phyloP scores from a whole-genome alignment of 805 yeast genomes.

The Candida pini region DNA sequence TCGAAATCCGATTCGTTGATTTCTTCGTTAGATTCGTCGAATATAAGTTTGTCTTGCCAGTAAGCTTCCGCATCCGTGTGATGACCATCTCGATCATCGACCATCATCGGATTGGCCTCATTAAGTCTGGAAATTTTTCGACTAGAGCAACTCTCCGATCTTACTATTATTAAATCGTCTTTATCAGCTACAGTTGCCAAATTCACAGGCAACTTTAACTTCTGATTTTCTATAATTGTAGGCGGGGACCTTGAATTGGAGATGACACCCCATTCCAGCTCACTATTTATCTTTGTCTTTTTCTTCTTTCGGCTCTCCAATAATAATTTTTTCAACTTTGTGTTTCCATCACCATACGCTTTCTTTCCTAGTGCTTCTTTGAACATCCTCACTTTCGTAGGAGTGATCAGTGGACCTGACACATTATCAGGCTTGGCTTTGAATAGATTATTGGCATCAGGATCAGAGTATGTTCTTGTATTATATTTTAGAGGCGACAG shows the following conservation, averaged over 20 bases:
- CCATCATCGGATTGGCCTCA: too few relatives aligned
- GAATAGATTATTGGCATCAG: constrained; percentile 6
- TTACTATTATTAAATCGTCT: too few relatives aligned
- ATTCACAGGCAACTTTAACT: too few relatives aligned
- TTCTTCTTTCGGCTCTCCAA: constrained; percentile 11
- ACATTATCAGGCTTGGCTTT: constrained; percentile 10
- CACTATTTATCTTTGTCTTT: background rate
- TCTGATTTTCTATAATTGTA: too few relatives aligned
- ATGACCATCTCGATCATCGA: too few relatives aligned
- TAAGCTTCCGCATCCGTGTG: too few relatives aligned
- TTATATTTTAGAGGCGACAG: constrained; percentile 12
- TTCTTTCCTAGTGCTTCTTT: constrained; percentile 17
- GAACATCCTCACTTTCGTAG: constrained; percentile 22
- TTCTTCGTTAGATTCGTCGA: too few relatives aligned
- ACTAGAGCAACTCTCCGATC: too few relatives aligned
- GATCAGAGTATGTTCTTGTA: constrained; percentile 9
- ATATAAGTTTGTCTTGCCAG: too few relatives aligned
- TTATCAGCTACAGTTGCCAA: too few relatives aligned
- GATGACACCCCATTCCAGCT: background rate
- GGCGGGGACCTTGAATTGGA: background rate
- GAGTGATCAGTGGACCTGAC: constrained; percentile 18
- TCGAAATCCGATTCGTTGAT: too few relatives aligned
- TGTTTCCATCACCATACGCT: constrained; percentile 6
- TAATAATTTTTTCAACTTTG: constrained; percentile 12
- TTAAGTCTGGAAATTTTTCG: too few relatives aligned